Evolutionary conservation across 2,329 filamentous ascomycete species (phyloP), one percentile per base, ranked within the genome.

Genomic region (Aspergillus flavus): DNA sequence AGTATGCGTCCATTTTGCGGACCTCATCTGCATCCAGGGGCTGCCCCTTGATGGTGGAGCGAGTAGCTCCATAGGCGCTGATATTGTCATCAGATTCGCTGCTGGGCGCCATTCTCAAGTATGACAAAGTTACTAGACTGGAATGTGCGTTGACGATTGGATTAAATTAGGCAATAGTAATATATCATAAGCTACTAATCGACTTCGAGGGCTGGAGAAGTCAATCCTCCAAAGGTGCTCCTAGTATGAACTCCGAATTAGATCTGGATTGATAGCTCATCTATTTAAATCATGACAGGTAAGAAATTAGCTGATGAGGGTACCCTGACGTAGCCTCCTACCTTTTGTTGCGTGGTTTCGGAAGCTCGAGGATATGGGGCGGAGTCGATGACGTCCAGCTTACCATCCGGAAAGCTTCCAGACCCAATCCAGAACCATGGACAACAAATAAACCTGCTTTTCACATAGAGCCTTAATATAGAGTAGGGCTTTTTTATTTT

Each of bases 1-100:
- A 93, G 77, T 89, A 93, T 71, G 89, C 87, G 72, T 89, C 88
- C 76, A 88, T 89, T 75, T 89, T 87, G 66, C 85, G 82, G 62
- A 93, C 76, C 66, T 93, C 89, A 52, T 91, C 87, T 21, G 84
- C 73, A 64, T 83, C 86, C 60, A 93, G 84, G 12, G 89, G 89
- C 64, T 82, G 78, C 70, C 83, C 85, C 75, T 85, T 80, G 69
- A 91, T 73, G 1, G 89, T 91, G 30, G 89, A 88, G 59, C 89
- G 85, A 71, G 89, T 89, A 58, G 80, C 76, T 69, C 89, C 89
- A 72, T 85, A 92, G 9, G 89, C 82, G 70, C 84, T 86, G 73
- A 91, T 88, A 71, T 83, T 87, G 2, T 39, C 32, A 5, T 26
- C 32, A 3, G 32, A 10, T 5, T 55, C 52, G 7, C 23, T 34